A percentile compares a stretch with the other conserved stretches of the same genome.
Conservation (phyloP, 306 rosid genomes). For the Prunus campanulata region DNA sequence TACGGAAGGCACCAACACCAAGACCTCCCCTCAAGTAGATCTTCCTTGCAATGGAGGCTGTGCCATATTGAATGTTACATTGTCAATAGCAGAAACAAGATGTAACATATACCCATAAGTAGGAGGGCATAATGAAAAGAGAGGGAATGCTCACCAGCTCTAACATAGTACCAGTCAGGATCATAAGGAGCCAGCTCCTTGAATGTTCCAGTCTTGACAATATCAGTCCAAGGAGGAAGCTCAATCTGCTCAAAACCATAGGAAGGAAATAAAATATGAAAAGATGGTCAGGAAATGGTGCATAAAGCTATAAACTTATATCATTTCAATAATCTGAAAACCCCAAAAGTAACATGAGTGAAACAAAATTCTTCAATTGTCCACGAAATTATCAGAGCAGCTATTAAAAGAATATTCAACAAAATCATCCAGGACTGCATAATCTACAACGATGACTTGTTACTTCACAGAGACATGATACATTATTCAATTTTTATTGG, state of each 20-base stretch:
- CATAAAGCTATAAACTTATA: not conserved
- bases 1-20: slow-evolving; percentile 54
- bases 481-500: not conserved
- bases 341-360: not conserved
- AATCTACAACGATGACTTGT: not conserved
- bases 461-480: not conserved
- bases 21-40: slow-evolving; percentile 64
- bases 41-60: slow-evolving; percentile 67
- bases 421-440: not conserved
- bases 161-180: slow-evolving; percentile 54
- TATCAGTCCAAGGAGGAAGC: slow-evolving; percentile 56
- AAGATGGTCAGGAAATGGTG: not conserved
- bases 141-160: slow-evolving; percentile 39
- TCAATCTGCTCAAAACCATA: slow-evolving; percentile 30
- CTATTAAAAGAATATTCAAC: not conserved
- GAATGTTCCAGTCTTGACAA: slow-evolving; percentile 54
- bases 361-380: not conserved
- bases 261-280: not conserved
- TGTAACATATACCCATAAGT: not conserved
- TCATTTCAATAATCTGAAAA: not conserved
- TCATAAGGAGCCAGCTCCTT: slow-evolving; percentile 63
- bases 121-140: not conserved
- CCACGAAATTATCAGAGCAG: not conserved
- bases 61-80: not conserved
- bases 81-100: not conserved